Base-by-base conservation (phyloP, 2,329 filamentous ascomycete species). In the Nemania bipapillata region DNA sequence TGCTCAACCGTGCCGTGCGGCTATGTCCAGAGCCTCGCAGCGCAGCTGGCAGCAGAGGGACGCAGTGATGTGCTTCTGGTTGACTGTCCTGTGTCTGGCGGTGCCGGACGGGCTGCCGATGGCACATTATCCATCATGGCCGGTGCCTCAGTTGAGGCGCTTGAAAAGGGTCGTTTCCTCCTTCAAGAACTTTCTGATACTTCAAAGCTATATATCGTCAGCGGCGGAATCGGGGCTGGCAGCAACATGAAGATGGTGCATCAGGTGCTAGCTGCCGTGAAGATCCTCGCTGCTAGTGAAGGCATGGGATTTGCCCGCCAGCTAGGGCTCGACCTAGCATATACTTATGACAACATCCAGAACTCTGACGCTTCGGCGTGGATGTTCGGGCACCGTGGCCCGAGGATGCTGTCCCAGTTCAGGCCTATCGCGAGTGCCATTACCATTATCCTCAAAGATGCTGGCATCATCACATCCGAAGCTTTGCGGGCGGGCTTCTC, bases 91-190 rank as follows among this genome's bases (percentile, higher is more conserved):
- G 91, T 94, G 0, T 92, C 90, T 0, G 91, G 91, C 0, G 91
- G 91, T 1, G 87, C 89, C 0, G 83, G 86, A 9, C 85, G 91
- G 37, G 91, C 91, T 1, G 90, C 89, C 0, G 86, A 91, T 56
- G 91, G 91, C 3, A 92, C 91, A 0, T 81, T 94, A 49, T 91
- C 90, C 6, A 93, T 94, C 76, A 92, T 94, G 87, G 90, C 90
- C 0, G 88, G 89, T 1, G 90, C 85, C 0, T 81, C 86, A 0
- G 83, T 86, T 0, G 83, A 82, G 2, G 87, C 87, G 4, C 79
- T 93, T 1, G 81, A 84, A 37, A 86, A 85, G 65, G 89, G 85
- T 0, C 83, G 83, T 24, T 85, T 83, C 55, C 79, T 93, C 1
- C 83, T 94, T 1, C 82, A 87, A 60, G 86, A 86, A 72, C 87